These are phyloP conservation scores for Pythium folliculosum DNA, from an alignment of 352 stramenopile genomes.

Conservation along the genomic window DNA sequence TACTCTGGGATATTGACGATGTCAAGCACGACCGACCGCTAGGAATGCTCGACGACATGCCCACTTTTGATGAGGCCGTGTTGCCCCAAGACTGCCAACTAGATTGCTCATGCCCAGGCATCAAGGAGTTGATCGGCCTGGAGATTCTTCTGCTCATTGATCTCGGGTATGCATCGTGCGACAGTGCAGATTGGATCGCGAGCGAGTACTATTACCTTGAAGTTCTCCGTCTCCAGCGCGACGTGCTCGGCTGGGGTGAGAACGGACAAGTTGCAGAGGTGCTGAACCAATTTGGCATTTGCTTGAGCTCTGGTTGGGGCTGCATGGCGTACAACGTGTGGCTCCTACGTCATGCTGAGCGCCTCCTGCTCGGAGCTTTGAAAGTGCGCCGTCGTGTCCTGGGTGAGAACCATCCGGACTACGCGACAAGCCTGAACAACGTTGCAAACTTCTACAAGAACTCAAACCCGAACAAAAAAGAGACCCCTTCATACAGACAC, in stretches of 20 bases:
- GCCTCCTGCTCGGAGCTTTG: slow-evolving; percentile 58
- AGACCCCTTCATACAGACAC: neutral
- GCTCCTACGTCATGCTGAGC: slow-evolving; percentile 69
- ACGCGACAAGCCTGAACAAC: slow-evolving; percentile 82
- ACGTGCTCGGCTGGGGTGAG: slow-evolving; percentile 72
- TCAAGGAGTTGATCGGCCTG: slow-evolving; percentile 71
- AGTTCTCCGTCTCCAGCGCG: slow-evolving; percentile 67
- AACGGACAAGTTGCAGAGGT: slow-evolving; percentile 81
- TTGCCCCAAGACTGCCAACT: slow-evolving; percentile 25
- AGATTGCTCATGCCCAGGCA: slow-evolving; percentile 62
- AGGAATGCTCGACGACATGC: slow-evolving; percentile 50
- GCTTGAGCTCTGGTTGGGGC: slow-evolving; percentile 70
- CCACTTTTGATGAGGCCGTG: slow-evolving; percentile 52
- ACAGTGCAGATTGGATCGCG: slow-evolving; percentile 72
- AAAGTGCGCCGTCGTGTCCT: slow-evolving; percentile 71
- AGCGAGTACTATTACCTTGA: slow-evolving; percentile 81
- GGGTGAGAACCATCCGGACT: slow-evolving; percentile 74
- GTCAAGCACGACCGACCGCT: slow-evolving; percentile 66
- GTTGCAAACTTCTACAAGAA: slow-evolving; percentile 88
- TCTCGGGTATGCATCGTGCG: slow-evolving; percentile 71
- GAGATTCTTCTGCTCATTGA: slow-evolving; percentile 76
- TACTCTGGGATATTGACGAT: slow-evolving; percentile 77
- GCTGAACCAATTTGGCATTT: slow-evolving; percentile 80
- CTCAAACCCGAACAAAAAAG: slow-evolving; percentile 32
- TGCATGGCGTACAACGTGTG: slow-evolving; percentile 74